Evolutionary conservation across 2,329 filamentous ascomycete species (phyloP), one percentile per base, ranked within the genome.

Genomic region (Fusarium scirpi): DNA sequence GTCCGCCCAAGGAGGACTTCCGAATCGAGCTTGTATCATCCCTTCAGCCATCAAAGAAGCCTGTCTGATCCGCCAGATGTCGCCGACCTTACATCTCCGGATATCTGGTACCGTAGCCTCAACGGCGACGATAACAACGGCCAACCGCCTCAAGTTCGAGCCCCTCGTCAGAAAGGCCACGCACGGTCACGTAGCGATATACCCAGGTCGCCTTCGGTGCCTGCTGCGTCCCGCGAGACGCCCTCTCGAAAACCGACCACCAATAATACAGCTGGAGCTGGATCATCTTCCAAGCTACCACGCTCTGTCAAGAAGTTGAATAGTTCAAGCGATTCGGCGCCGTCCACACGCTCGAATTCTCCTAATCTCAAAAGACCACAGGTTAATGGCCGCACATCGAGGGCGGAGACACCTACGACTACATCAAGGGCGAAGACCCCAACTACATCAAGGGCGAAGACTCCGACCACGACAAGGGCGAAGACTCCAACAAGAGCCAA

Each of bases 21-120:
- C 45, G 92, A 94, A 75, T 90, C 92, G n/a, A 89, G 86, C 76
- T 80, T 92, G 69, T 84, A 86, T 67, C 86, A 85, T 71, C 80
- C 85, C 63, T 82, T 79, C 66, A 75, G 77, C 48, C 85, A 87
- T 69, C 84, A 85, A 58, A 83, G 87, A 70, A 89, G 84, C 71
- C 81, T 85, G 62, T 90, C 88, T 46, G 84, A 89, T 70, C 80
- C 84, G 30, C 80, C 84, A 41, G 85, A 87, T 67, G 77, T 82
- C 65, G 77, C 82, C 60, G 87, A 91, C 67, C 87, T 89, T 16
- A 80, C 87, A 16, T 93, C 91, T 6, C 90, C 91, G 13, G 90
- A 88, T 44, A 89, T 89, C 61, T 92, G 89, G 88, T 91, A 91
- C 78, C 84, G 83, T 56, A 77, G 77, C 53, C 78, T 76, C 62